phyloP scores from a whole-genome alignment of 495 filamentous ascomycete species.

The Neurospora sp. region DNA sequence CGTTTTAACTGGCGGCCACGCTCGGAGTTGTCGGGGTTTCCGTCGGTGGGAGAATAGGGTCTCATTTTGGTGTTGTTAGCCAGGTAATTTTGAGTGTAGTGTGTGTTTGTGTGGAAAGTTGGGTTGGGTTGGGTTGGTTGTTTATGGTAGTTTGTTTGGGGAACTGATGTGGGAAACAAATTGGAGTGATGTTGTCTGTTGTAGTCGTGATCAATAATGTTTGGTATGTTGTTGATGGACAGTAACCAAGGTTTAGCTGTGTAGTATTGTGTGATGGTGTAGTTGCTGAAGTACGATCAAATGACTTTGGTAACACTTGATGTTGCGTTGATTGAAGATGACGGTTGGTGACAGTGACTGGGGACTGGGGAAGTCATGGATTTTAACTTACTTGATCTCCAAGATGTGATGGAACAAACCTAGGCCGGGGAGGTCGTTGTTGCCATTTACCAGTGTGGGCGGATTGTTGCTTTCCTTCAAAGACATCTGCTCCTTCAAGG shows the following conservation, averaged over 20 bases:
- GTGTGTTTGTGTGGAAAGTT: neutral
- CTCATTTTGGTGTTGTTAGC: neutral
- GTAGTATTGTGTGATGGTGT: neutral
- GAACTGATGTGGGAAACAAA: neutral
- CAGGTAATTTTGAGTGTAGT: neutral
- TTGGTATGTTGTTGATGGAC: neutral
- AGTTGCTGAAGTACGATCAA: neutral
- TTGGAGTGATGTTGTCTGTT: neutral
- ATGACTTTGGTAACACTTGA: neutral
- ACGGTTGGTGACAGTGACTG: neutral
- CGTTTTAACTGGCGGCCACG: neutral
- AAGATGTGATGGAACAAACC: neutral
- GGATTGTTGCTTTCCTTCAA: neutral
- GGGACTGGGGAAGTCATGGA: neutral
- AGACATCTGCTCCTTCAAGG: neutral
- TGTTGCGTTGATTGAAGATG: neutral
- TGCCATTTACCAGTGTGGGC: neutral
- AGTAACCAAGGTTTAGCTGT: neutral
- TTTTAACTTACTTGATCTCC: neutral
- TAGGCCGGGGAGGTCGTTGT: neutral
- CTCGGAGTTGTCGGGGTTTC: neutral
- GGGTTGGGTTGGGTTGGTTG: neutral
- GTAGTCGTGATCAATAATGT: neutral
- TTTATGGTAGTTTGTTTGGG: neutral
- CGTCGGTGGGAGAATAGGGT: neutral